Evolutionary conservation across 2,329 filamentous ascomycete genomes (phyloP).

Genomic region (Biscogniauxia sp.): DNA sequence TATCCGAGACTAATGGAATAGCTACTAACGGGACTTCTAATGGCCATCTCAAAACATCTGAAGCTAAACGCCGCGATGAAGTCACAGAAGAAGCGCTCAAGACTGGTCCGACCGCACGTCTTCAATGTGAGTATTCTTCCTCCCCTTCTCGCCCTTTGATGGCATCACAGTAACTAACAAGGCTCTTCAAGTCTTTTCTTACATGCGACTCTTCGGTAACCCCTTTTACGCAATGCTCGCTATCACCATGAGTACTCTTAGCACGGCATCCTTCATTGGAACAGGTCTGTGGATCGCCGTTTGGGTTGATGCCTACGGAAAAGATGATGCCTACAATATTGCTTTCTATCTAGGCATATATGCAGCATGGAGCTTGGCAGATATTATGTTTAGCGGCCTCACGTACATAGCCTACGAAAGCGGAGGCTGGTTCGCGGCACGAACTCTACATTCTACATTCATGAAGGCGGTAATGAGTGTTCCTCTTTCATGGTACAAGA

Average conservation of each 20-base stretch:
- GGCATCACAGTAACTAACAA: constrained; percentile 14
- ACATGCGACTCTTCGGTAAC: constrained; percentile 51
- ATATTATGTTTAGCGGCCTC: constrained; percentile 40
- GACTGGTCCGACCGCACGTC: constrained; percentile 44
- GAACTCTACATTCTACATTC: constrained; percentile 50
- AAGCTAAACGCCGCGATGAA: constrained; percentile 39
- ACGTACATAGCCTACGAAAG: constrained; percentile 49
- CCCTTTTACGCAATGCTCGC: constrained; percentile 41
- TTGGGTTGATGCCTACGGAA: constrained; percentile 52
- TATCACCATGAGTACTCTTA: constrained; percentile 39
- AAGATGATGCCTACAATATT: constrained; percentile 42
- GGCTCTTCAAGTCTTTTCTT: constrained; percentile 41
- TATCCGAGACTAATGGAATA: constrained; percentile 14
- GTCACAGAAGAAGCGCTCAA: constrained; percentile 48
- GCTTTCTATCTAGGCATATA: constrained; percentile 55
- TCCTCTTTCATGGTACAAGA: constrained; percentile 56
- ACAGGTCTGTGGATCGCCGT: constrained; percentile 49
- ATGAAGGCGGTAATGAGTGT: constrained; percentile 52
- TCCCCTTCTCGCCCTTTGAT: background rate
- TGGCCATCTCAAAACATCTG: constrained; percentile 31
- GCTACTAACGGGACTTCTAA: constrained; percentile 18
- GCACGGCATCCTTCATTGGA: constrained; percentile 41
- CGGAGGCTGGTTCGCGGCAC: constrained; percentile 56
- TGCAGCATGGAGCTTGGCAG: constrained; percentile 43
- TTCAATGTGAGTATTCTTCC: constrained; percentile 38